A percentile compares a stretch with the other conserved stretches of the same genome.
Conservation (phyloP, 768 basidiomycete genomes). For the Tremella fuciformis region DNA sequence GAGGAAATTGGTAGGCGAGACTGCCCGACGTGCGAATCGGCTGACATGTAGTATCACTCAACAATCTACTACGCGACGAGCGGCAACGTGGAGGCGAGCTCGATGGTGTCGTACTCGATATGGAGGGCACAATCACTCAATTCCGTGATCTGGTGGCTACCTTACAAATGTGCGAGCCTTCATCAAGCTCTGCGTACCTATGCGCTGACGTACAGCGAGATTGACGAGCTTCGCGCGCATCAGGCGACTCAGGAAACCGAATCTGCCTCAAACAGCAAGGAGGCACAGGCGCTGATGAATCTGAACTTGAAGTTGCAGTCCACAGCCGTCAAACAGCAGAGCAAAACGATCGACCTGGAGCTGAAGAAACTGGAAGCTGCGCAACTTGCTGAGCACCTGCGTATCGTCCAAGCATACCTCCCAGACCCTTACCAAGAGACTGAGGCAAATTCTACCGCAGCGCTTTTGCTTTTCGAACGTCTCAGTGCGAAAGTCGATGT, state of each 20-base stretch:
- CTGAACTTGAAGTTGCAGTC: slow-evolving; percentile 92
- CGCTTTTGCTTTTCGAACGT: slow-evolving; percentile 89
- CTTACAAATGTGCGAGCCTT: slow-evolving; percentile 75
- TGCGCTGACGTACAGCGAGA: slow-evolving; percentile 65
- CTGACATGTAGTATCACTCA: slow-evolving; percentile 23
- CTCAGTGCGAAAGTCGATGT: slow-evolving; percentile 81
- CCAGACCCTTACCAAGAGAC: slow-evolving; percentile 85
- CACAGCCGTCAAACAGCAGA: slow-evolving; percentile 83
- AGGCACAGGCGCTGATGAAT: slow-evolving; percentile 90
- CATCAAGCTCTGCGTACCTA: too few species aligned
- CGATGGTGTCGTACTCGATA: slow-evolving; percentile 77
- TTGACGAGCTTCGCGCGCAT: slow-evolving; percentile 76
- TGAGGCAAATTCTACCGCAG: slow-evolving; percentile 82
- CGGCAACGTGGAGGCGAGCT: slow-evolving; percentile 63
- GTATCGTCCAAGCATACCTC: slow-evolving; percentile 80
- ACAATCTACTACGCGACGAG: slow-evolving; percentile 64
- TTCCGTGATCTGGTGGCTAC: slow-evolving; percentile 88
- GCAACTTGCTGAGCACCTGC: slow-evolving; percentile 74
- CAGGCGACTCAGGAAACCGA: slow-evolving; percentile 81
- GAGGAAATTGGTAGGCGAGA: slow-evolving; percentile 73
- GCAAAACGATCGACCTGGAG: slow-evolving; percentile 83
- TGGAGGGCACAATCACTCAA: slow-evolving; percentile 80
- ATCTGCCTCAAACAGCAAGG: slow-evolving; percentile 75
- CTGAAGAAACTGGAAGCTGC: slow-evolving; percentile 77
- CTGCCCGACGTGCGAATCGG: slow-evolving; percentile 3